Percentiles rank a stretch among this genome's conserved stretches.
These are phyloP conservation scores for Malassezia nana DNA, from an alignment of 1,284 basidiomycete genomes.

Conservation along the genomic window DNA sequence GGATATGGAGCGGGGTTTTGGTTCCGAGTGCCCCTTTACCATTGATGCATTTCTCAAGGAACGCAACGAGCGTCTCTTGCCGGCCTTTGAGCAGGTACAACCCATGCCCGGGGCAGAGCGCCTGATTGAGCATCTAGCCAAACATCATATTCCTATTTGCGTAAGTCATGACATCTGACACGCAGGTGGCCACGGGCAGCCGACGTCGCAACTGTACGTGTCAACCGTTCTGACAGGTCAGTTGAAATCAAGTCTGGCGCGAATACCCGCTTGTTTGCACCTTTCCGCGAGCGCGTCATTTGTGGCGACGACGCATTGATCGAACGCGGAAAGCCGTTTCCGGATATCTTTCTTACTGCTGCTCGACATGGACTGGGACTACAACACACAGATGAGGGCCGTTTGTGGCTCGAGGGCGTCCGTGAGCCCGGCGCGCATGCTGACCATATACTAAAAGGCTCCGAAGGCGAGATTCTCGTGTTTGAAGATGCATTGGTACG, in stretches of 20 bases:
- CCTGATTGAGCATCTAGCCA: conserved; percentile 41
- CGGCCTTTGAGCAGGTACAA: conserved; percentile 36
- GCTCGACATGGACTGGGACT: conserved; percentile 34
- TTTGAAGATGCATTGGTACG: conserved; percentile 45
- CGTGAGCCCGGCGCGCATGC: conserved; percentile 30
- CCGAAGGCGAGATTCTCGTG: conserved; percentile 41
- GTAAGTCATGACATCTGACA: conserved; percentile 6
- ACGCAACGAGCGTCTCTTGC: conserved; percentile 35
- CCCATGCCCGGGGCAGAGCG: conserved; percentile 45
- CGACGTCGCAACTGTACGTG: conserved; percentile 36
- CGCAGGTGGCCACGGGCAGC: conserved; percentile 40
- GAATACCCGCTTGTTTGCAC: conserved; percentile 32
- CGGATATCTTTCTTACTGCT: conserved; percentile 47
- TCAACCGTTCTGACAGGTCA: not conserved
- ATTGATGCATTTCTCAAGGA: conserved; percentile 39
- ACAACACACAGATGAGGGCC: conserved; percentile 19
- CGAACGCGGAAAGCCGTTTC: conserved; percentile 42
- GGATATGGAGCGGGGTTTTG: conserved; percentile 20
- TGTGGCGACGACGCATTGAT: conserved; percentile 44
- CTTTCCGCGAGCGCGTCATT: conserved; percentile 33
- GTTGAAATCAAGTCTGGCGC: conserved; percentile 37
- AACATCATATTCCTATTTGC: conserved; percentile 43
- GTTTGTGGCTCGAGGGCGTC: conserved; percentile 18
- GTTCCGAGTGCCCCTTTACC: conserved; percentile 39
- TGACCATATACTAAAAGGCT: conserved; percentile 26